Base-by-base conservation (phyloP, 2,329 filamentous ascomycete species). In the Pseudogymnoascus sp. region DNA sequence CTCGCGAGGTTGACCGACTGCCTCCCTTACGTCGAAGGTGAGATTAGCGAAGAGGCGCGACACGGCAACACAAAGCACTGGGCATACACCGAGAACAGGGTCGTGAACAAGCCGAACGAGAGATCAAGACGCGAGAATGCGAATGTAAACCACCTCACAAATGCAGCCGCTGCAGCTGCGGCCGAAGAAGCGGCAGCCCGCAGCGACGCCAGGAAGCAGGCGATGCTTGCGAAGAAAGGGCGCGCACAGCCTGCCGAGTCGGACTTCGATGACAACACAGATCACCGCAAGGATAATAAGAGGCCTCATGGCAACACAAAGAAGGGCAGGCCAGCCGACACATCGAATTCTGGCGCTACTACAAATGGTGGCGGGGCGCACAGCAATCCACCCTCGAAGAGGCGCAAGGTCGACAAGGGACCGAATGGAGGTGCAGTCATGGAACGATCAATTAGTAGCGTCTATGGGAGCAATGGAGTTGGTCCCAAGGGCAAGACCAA, bases 1-100 rank as follows among this genome's bases (percentile, higher is more conserved):
- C 82, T 97, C 37, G 79, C 84, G 65, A 90, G 96, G 61, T 86
- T 97, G 72, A 90, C 96, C 73, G 88, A 90, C 69, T 88, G 96
- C 33, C 96, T 90, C 82, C 88, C 91, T 19, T 88, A 93, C 76
- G 85, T 97, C 64, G 89, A 96, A 67, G 81, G 83, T 65, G 95
- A 99, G 75, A 91, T 99, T 72, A 96, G 91, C 76, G 92, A 97
- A 66, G 92, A 97, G 76, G 91, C 95, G 62, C 91, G 96, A 76
- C 88, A 92, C 78, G 95, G 96, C 61, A 97, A 92, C 76, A 83
- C 87, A 64, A 90, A 86, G 61, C 95, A 99, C 75, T 99, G 95
- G 95, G 95, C 93, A 59, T 97, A 97, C 74, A 89, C 90, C 19
- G 90, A 93, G 70, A 91, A 91, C 72, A 88, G 93, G 67, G 83